These are phyloP conservation scores for Helichrysum umbraculigerum DNA, from an alignment of 129 eudicot species.

Conservation along the genomic window DNA sequence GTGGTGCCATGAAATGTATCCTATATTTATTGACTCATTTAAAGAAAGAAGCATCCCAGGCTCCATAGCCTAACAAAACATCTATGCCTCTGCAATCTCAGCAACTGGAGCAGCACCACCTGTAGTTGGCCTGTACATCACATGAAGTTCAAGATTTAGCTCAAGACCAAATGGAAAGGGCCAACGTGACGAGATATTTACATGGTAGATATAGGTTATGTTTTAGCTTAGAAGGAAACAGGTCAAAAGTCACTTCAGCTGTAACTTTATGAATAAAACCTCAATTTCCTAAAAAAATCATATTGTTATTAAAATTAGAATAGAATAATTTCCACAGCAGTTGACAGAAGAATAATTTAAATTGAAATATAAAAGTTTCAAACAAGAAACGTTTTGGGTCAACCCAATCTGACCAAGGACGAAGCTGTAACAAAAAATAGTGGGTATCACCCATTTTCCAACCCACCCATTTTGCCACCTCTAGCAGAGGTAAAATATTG, in stretches of 20 bases:
- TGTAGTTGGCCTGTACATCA: constrained; percentile 77
- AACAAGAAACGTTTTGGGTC: not conserved
- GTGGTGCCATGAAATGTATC: constrained; percentile 19
- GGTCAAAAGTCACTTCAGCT: not conserved
- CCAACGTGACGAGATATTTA: not conserved
- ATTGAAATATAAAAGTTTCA: too few species aligned
- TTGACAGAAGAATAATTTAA: not conserved
- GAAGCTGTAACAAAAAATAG: not conserved
- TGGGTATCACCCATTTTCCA: not conserved
- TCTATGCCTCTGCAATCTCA: constrained; percentile 50
- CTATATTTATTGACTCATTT: constrained; percentile 37
- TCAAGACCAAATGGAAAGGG: not conserved
- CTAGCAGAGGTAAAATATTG: not conserved
- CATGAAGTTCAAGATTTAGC: constrained; percentile 5
- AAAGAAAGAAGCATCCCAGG: constrained; percentile 1
- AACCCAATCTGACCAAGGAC: not conserved
- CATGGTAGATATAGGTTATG: not conserved
- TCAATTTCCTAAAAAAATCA: not conserved
- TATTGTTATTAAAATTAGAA: too few species aligned
- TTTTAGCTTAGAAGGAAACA: too few species aligned
- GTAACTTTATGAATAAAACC: not conserved
- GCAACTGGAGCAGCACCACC: constrained; percentile 80
- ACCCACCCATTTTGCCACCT: not conserved
- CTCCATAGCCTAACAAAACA: constrained; percentile 1
- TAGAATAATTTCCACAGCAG: too few species aligned